These are phyloP conservation scores for Claviceps monticola DNA, from an alignment of 2,329 filamentous ascomycete genomes.

Conservation along the genomic window DNA sequence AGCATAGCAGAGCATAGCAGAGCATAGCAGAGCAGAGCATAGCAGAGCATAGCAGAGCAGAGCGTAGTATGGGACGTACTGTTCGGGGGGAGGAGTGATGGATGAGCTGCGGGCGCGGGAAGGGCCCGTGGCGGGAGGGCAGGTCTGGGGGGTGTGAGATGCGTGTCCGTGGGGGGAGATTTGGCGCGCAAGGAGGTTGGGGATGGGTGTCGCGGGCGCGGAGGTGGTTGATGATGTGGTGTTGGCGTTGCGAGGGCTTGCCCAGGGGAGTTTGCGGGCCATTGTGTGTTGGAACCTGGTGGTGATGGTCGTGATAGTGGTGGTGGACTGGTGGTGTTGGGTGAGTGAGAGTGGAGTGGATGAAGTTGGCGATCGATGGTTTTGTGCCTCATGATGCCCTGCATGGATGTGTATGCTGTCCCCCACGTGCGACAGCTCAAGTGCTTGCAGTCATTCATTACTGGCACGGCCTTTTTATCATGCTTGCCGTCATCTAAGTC, in stretches of 20 bases:
- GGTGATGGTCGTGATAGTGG: neutral
- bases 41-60: neutral
- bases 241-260: neutral
- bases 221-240: neutral
- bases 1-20: too few relatives aligned
- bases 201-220: neutral
- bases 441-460: too few relatives aligned
- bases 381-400: too few relatives aligned
- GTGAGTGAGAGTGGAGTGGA: neutral
- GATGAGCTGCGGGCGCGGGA: too few relatives aligned
- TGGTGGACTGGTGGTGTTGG: neutral
- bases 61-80: neutral
- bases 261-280: conserved; percentile 7
- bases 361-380: too few relatives aligned
- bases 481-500: too few relatives aligned
- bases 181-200: neutral
- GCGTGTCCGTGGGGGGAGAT: too few relatives aligned
- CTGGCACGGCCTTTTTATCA: too few relatives aligned
- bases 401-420: too few relatives aligned
- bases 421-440: too few relatives aligned
- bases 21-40: neutral
- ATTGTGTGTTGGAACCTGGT: neutral
- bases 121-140: too few relatives aligned
- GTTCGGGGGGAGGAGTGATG: neutral
- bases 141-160: too few relatives aligned